Conservation (phyloP, 208 protist species). For the Crithidia brevicula region DNA sequence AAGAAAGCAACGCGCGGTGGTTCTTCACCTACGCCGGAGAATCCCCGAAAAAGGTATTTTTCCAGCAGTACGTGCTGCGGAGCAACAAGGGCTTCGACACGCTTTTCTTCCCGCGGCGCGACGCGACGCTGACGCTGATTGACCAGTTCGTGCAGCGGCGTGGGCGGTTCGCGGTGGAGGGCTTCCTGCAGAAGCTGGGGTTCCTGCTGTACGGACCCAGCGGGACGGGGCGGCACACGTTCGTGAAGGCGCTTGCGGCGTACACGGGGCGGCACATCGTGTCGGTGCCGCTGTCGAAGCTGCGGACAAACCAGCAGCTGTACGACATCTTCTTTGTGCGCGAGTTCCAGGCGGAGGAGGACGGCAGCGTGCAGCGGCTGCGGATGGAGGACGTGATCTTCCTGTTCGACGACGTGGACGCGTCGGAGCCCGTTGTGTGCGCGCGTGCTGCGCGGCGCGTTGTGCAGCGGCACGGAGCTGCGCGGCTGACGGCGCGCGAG, state of each 20-base stretch:
- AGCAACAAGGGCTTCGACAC: slow-evolving; percentile 85
- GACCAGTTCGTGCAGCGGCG: slow-evolving; percentile 77
- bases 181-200: slow-evolving; percentile 94
- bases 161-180: slow-evolving; percentile 82
- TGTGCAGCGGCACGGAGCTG: slow-evolving; percentile 33
- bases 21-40: slow-evolving; percentile 28
- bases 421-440: slow-evolving; percentile 70
- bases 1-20: slow-evolving; percentile 16
- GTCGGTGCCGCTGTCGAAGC: slow-evolving; percentile 64
- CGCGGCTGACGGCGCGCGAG: slow-evolving; percentile 29
- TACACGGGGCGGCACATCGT: slow-evolving; percentile 97
- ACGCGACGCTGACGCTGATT: slow-evolving; percentile 69
- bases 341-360: slow-evolving; percentile 54
- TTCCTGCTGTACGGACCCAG: slow-evolving; percentile 98
- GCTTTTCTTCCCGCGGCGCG: slow-evolving; percentile 85
- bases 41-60: slow-evolving; percentile 30
- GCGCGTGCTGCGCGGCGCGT: slow-evolving; percentile 47
- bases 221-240: slow-evolving; percentile 97
- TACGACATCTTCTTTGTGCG: slow-evolving; percentile 88
- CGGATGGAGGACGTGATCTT: slow-evolving; percentile 85
- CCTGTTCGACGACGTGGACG: slow-evolving; percentile 85
- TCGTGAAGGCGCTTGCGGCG: slow-evolving; percentile 99
- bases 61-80: slow-evolving; percentile 76
- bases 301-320: slow-evolving; percentile 89
- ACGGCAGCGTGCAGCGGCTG: slow-evolving; percentile 31